A percentile compares a stretch with the other conserved stretches of the same genome.
Evolutionary conservation across 331 rosid species (phyloP).

Genomic region (Erythrophleum ivorense): DNA sequence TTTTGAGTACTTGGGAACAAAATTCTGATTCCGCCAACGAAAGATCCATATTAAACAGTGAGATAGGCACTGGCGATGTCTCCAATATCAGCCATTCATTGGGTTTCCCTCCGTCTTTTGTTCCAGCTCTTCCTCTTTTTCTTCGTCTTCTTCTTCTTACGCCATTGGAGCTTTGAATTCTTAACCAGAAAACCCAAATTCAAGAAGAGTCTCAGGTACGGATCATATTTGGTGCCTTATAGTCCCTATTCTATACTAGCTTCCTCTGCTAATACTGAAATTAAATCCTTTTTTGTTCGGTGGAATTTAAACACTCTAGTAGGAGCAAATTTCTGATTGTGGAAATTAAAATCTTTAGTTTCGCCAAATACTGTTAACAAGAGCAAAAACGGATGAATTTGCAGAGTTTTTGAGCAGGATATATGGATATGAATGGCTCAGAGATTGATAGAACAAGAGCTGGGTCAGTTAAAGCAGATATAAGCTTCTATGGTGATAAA

Average conservation of each 20-base stretch:
- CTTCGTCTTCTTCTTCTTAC: slow-evolving; percentile 34
- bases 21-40: slow-evolving; percentile 19
- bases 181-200: slow-evolving; percentile 25
- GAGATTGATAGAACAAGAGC: slow-evolving; percentile 55
- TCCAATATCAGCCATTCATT: slow-evolving; percentile 64
- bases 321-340: background rate
- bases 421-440: slow-evolving; percentile 57
- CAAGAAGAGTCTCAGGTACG: slow-evolving; percentile 34
- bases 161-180: slow-evolving; percentile 36
- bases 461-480: slow-evolving; percentile 63
- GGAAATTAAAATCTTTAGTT: background rate
- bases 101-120: slow-evolving; percentile 38
- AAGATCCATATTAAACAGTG: slow-evolving; percentile 22
- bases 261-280: background rate
- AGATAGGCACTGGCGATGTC: slow-evolving; percentile 51
- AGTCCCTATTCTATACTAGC: background rate
- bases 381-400: slow-evolving; percentile 48
- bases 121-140: background rate
- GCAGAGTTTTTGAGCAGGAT: slow-evolving; percentile 36
- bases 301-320: background rate
- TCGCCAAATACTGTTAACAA: background rate
- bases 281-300: too few species aligned
- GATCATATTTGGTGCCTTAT: background rate
- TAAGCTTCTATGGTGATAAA: slow-evolving; percentile 60
- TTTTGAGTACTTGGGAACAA: slow-evolving; percentile 8